Evolutionary conservation across 2,329 filamentous ascomycete species (phyloP).

Genomic region (Ophiocordyceps polyrhachis-furcata): DNA sequence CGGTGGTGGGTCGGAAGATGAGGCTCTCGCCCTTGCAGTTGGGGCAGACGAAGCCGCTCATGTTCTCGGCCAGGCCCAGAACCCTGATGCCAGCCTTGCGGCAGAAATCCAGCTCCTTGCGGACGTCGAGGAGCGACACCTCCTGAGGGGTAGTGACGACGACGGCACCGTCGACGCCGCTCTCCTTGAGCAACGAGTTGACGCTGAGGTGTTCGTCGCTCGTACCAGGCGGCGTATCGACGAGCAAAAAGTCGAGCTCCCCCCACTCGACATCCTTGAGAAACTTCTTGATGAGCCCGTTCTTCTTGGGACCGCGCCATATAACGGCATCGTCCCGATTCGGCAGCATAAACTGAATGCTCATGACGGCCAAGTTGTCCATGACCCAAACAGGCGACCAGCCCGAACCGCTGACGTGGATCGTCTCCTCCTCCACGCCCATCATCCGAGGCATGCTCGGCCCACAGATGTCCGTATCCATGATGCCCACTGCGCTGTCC

Average conservation of each 20-base stretch:
- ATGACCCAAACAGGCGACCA: constrained; percentile 94
- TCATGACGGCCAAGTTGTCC: constrained; percentile 92
- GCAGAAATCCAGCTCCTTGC: constrained; percentile 97
- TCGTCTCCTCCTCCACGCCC: constrained; percentile 84
- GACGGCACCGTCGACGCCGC: constrained; percentile 82
- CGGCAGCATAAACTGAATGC: constrained; percentile 94
- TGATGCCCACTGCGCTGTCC: constrained; percentile 67
- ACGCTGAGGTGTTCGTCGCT: constrained; percentile 91
- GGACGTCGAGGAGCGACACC: constrained; percentile 74
- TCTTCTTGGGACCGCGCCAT: constrained; percentile 97
- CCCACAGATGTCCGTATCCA: constrained; percentile 97
- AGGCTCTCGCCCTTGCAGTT: constrained; percentile 67
- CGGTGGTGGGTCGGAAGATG: constrained; percentile 84
- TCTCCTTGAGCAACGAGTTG: constrained; percentile 78
- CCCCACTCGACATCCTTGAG: constrained; percentile 98
- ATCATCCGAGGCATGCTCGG: constrained; percentile 98
- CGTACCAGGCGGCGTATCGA: constrained; percentile 91
- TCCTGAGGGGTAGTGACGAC: constrained; percentile 92
- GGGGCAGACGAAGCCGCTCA: constrained; percentile 92
- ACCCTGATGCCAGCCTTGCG: constrained; percentile 80
- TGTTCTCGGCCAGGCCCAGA: constrained; percentile 88
- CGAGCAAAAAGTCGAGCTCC: constrained; percentile 76
- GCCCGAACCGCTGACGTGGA: constrained; percentile 73
- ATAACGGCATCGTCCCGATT: constrained; percentile 89
- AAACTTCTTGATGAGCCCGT: constrained; percentile 94